Base-by-base conservation (phyloP, 192 early-diverging fungal species). In the Coemansia sp. region DNA sequence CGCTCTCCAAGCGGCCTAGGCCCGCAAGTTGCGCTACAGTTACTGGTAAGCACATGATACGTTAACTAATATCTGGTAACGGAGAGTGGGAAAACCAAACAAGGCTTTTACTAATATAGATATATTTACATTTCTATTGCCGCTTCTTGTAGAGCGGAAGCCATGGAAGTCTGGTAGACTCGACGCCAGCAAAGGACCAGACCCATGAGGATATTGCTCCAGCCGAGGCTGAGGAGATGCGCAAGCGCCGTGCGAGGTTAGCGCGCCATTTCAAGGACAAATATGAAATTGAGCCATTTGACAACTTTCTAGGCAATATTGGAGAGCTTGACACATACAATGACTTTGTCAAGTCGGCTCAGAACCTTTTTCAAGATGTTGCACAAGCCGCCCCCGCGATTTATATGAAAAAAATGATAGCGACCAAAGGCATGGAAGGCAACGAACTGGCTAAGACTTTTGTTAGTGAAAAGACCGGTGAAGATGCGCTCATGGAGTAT, bases 371-470 rank as follows among this genome's bases (percentile, higher is more conserved):
- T 9, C 4, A 19, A 6, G 15, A 18, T 36, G 4, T 60, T 18
- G 58, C 58, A 60, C 39, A 60, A 40, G 58, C 58, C 18, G 58
- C 58, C 9, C 58, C 58, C 5, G 52, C 19, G 10, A 2, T 42
- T 15, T 3, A 41, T 8, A 40, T 19, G 16, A 41, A 18, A 4
- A 60, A 18, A 7, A 3, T 60, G 39, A 10, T 22, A 12, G 7
- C 11, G 26, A 54, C 51, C 51, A 9, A 21, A 26, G 8, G 21
- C 8, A 18, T 26, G 21, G 1, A 4, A 9, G 12, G 3, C 1
- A 54, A 26, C 8, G 58, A 41, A n/a, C 4, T 11, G 16, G 39
- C 37, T 9, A 19, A 6, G 15, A 15, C 37, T 2, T 41, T 21
- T 1, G 56, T 7, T 41, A 3, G 6, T 16, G 5, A 39, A 10